phyloP scores from a whole-genome alignment of 2,329 filamentous ascomycete species.

The Diaporthe longicolla region DNA sequence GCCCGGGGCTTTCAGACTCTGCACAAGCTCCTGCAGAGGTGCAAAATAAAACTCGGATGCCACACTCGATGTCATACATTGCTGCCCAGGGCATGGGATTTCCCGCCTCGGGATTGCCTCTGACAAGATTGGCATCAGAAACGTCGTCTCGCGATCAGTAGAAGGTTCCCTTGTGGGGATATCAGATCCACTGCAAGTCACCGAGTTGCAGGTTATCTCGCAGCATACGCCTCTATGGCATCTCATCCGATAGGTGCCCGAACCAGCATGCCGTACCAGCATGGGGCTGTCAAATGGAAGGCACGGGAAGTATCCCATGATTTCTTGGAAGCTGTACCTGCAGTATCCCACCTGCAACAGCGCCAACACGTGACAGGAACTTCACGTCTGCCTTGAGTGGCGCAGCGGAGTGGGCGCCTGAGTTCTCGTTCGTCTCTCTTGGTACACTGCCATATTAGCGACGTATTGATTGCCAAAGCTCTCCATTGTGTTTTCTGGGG shows the following conservation, averaged over 20 bases:
- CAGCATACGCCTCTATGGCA: too few species aligned
- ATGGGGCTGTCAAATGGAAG: not conserved
- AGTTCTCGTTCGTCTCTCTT: not conserved
- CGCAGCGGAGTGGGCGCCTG: not conserved
- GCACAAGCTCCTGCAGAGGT: not conserved
- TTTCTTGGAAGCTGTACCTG: not conserved
- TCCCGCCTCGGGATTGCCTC: not conserved
- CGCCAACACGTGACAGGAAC: not conserved
- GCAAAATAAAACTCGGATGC: too few species aligned
- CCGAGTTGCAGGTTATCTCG: too few species aligned
- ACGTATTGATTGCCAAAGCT: not conserved
- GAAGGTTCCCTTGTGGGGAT: not conserved
- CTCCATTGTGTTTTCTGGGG: not conserved
- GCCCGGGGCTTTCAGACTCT: not conserved
- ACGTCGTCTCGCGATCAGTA: not conserved
- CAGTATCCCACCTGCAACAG: not conserved
- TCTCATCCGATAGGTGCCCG: too few species aligned
- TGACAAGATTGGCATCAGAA: not conserved
- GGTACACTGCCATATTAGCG: not conserved
- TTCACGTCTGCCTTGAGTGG: not conserved
- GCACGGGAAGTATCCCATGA: not conserved
- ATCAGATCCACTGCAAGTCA: not conserved
- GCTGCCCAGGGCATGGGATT: not conserved
- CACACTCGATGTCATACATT: not conserved
- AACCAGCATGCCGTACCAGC: too few species aligned